These are phyloP conservation scores for Sporothrix inflata DNA, from an alignment of 2,329 filamentous ascomycete species.

Conservation along the genomic window DNA sequence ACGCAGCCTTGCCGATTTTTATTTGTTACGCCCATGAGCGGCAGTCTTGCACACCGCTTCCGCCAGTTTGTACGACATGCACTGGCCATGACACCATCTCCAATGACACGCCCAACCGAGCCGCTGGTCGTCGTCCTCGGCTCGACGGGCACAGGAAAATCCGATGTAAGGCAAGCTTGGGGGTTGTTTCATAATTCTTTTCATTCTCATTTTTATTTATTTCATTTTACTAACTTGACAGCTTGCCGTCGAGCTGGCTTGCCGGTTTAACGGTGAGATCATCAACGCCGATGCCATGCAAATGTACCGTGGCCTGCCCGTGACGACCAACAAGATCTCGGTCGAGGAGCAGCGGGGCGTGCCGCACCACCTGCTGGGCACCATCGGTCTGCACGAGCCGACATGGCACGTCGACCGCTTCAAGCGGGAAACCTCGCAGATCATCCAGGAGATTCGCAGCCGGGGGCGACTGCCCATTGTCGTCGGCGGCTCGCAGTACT, in stretches of 20 bases:
- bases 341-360: slow-evolving; percentile 74
- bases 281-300: slow-evolving; percentile 99
- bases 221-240: slow-evolving; percentile 42
- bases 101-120: slow-evolving; percentile 43
- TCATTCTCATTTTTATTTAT: neutral
- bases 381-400: slow-evolving; percentile 72
- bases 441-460: slow-evolving; percentile 76
- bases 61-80: slow-evolving; percentile 31
- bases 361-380: slow-evolving; percentile 84
- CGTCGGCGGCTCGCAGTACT: slow-evolving; percentile 95
- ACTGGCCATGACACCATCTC: slow-evolving; percentile 44
- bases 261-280: slow-evolving; percentile 83
- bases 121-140: slow-evolving; percentile 83
- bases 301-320: slow-evolving; percentile 86
- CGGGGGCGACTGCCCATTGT: slow-evolving; percentile 84
- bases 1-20: neutral
- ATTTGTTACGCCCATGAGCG: slow-evolving; percentile 9
- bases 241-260: slow-evolving; percentile 88
- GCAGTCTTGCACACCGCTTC: neutral
- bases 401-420: slow-evolving; percentile 85
- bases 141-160: slow-evolving; percentile 92
- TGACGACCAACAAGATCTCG: slow-evolving; percentile 94
- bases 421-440: slow-evolving; percentile 65
- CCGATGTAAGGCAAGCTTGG: slow-evolving; percentile 65
- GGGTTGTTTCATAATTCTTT: neutral